Base-by-base conservation (phyloP, 805 yeast species). In the Sungouiozyma intestinalis region DNA sequence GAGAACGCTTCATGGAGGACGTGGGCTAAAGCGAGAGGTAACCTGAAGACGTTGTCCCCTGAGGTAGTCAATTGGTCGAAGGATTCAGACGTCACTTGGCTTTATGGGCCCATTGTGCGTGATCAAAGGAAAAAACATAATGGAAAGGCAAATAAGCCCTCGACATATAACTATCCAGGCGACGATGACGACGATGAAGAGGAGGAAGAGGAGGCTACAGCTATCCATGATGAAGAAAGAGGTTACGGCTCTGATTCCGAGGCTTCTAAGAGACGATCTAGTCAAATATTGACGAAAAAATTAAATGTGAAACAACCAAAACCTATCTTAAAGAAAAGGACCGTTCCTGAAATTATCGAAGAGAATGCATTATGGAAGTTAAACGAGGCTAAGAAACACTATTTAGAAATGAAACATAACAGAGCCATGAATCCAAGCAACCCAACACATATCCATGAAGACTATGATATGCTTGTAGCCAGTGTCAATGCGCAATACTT, bases 1-100 rank as follows among this genome's bases (percentile, higher is more conserved):
- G 94, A 84, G 58, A 84, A 84, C 57, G 97, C 97, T 1, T 77
- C 90, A 41, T 90, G 98, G 98, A 74, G 98, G 62, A 92, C 97
- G 3, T 92, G 97, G 98, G 87, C 94, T 11, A 94, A 92, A 63
- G 81, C 92, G 33, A 79, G 87, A 57, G 76, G 80, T 50, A 76
- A 83, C 44, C 66, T 82, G 40, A 68, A 69, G 48, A 92, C 98
- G 0, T 85, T 90, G 5, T 77, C 88, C 16, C 98, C 99, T 1
- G 94, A 86, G 54, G 74, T 76, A 32, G 84, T 92, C 38, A 90
- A 92, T 62, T 92, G 99, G 99, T 78, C 86, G 36, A 92, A 94
- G 64, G 99, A 92, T 54, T 81, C 82, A 45, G 99, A 92, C 61
- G 96, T 92, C 9, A 87, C 97, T 1, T 92, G 98, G 98, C 73